Evolutionary conservation across 2,329 filamentous ascomycete genomes (phyloP).

Genomic region (Curvularia eragrostidis): DNA sequence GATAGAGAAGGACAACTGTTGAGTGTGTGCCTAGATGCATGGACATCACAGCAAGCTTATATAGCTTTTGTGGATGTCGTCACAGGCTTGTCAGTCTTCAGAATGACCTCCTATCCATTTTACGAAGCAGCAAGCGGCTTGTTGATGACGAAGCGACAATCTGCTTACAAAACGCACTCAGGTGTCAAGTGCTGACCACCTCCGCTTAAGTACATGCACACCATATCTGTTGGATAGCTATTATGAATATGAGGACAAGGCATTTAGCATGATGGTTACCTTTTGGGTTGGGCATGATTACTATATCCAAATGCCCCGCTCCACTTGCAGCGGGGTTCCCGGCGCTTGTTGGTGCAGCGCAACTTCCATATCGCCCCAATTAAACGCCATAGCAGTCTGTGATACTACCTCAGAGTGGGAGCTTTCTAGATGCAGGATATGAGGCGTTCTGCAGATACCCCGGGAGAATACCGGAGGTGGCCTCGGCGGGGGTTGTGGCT

Average conservation of each 20-base stretch:
- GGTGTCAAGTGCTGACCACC: background rate
- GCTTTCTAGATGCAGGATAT: background rate
- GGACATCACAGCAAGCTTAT: background rate
- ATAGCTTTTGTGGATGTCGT: conserved; percentile 10
- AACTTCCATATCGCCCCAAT: background rate
- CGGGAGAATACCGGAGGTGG: background rate
- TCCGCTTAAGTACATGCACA: background rate
- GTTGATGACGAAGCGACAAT: background rate
- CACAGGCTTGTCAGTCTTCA: conserved; percentile 6
- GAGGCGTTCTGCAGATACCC: background rate
- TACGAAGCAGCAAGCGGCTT: background rate
- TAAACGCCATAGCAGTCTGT: background rate
- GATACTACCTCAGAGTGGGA: background rate
- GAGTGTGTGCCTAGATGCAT: background rate
- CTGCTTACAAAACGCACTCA: background rate
- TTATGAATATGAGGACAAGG: background rate
- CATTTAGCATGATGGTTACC: background rate
- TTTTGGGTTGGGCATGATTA: background rate
- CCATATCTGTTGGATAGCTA: background rate
- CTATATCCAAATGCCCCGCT: background rate
- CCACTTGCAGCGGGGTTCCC: background rate
- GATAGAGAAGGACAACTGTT: no score
- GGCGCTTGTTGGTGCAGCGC: background rate
- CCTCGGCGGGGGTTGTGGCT: background rate
- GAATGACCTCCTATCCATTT: background rate